Evolutionary conservation across 352 stramenopile species (phyloP), one percentile per base, ranked within the genome.

Genomic region (Phytophthora vignae): DNA sequence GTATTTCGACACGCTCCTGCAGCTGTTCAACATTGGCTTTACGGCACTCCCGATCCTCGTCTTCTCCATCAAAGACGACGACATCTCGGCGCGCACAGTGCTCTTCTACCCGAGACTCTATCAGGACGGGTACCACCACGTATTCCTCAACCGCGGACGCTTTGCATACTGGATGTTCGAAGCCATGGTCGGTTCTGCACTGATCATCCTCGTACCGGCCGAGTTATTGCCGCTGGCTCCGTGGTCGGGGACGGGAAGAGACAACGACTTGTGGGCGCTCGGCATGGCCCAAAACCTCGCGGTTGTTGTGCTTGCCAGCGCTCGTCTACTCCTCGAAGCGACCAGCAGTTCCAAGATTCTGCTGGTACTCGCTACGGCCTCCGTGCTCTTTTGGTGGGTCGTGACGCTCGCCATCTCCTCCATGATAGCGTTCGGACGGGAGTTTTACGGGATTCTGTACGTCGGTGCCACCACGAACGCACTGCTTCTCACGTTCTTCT

Each of bases 1-100:
- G 12, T 95, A 93, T 77, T 91, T 92, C 60, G 85, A 95, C 64
- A 74, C 82, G 5, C 71, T 96, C 0, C 78, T 95, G 46, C 87
- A 95, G 63, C 74, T 91, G 17, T 93, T 90, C 73, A 95, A 95
- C 67, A 85, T 95, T 12, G 85, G 84, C 61, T 96, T 93, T 69
- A 96, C 89, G 12, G 82, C 86, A 21, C 67, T 94, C 6, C 86
- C 89, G 1, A 71, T 95, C 17, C 75, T 96, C 25, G 79, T 77
- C 42, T 91, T 92, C 36, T 83, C 74, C 6, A 80, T 94, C 12
- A 60, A 79, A 4, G 85, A 93, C 40, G 55, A 90, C 62, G 82
- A 91, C 54, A 78, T 92, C 21, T 88, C 83, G 6, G 57, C 83
- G 3, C 22, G 57, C 1, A 90, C 74, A 15, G 63, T 76, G n/a